Evolutionary conservation across 768 basidiomycete genomes (phyloP).

Genomic region (Melanogaster broomeanus): DNA sequence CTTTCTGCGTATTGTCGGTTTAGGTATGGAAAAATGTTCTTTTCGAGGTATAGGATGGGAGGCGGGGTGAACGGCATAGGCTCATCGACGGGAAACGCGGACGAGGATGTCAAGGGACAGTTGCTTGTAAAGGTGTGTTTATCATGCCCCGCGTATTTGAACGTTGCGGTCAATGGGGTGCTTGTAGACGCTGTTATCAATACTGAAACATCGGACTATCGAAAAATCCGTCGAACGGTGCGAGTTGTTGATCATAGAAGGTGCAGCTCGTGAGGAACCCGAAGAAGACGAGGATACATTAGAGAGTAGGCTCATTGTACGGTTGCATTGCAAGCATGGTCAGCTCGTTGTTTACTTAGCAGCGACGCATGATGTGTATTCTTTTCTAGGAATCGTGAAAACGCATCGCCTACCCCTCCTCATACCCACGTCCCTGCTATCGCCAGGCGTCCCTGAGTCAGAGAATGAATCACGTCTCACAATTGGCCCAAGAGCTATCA

Average conservation of each 20-base stretch:
- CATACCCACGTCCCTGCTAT: constrained; percentile 56
- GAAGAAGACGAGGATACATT: constrained; percentile 52
- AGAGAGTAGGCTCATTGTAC: constrained; percentile 71
- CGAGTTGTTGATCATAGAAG: constrained; percentile 69
- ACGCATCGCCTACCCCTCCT: constrained; percentile 74
- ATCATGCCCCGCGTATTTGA: background rate
- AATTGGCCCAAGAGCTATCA: constrained; percentile 72
- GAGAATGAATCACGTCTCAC: constrained; percentile 62
- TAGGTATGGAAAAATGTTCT: constrained; percentile 67
- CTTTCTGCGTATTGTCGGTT: constrained; percentile 83
- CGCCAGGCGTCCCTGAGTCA: constrained; percentile 64
- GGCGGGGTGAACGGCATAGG: constrained; percentile 12
- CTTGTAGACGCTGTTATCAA: constrained; percentile 64
- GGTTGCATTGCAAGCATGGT: constrained; percentile 86
- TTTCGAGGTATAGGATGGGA: constrained; percentile 61
- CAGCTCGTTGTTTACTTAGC: constrained; percentile 11
- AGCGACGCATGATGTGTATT: constrained; percentile 8
- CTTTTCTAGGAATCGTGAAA: constrained; percentile 66
- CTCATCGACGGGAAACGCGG: constrained; percentile 12
- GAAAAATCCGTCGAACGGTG: constrained; percentile 80
- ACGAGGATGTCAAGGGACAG: constrained; percentile 62
- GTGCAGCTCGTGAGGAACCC: constrained; percentile 36
- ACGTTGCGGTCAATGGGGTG: background rate
- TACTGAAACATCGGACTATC: constrained; percentile 70
- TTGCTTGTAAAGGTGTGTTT: constrained; percentile 63